These are phyloP conservation scores for Lecanicillium sp. DNA, from an alignment of 2,329 filamentous ascomycete genomes.

Conservation along the genomic window DNA sequence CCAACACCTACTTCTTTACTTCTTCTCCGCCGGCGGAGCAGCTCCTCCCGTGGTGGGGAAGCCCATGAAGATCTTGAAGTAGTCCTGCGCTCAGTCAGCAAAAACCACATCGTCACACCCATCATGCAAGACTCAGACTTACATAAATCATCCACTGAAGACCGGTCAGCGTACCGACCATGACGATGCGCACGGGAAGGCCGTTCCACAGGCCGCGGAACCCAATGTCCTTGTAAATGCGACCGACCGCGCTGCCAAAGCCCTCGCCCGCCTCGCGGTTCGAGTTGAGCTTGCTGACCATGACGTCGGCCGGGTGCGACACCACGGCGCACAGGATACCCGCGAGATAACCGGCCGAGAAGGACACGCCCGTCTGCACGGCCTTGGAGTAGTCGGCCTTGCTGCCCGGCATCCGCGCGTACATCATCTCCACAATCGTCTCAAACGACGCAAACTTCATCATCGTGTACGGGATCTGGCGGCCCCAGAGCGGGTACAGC, in stretches of 20 bases:
- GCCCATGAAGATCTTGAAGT: slow-evolving; percentile 87
- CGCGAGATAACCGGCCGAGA: slow-evolving; percentile 76
- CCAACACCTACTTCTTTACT: slow-evolving; percentile 21
- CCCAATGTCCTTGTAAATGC: slow-evolving; percentile 83
- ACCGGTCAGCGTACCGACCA: slow-evolving; percentile 78
- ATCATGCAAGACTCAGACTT: slow-evolving; percentile 25
- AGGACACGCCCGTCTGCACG: slow-evolving; percentile 79
- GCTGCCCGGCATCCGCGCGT: slow-evolving; percentile 64
- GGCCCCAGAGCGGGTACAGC: slow-evolving; percentile 82
- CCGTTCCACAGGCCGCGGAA: slow-evolving; percentile 91
- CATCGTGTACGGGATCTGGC: slow-evolving; percentile 88
- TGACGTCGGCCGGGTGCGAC: slow-evolving; percentile 76
- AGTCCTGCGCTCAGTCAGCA: slow-evolving; percentile 48
- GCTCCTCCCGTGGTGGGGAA: slow-evolving; percentile 74
- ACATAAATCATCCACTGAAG: slow-evolving; percentile 93
- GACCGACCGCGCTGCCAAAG: slow-evolving; percentile 66
- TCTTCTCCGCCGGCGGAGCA: slow-evolving; percentile 47
- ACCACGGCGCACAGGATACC: slow-evolving; percentile 84
- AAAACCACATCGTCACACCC: slow-evolving; percentile 13
- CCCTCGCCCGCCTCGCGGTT: slow-evolving; percentile 70
- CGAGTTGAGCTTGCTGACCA: slow-evolving; percentile 89
- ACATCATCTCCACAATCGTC: slow-evolving; percentile 82
- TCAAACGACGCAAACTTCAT: slow-evolving; percentile 94
- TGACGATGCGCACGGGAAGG: slow-evolving; percentile 75
- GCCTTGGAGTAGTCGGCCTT: slow-evolving; percentile 78